Conservation (phyloP, 441 rosid genomes). For the Pelargonium citronellum region DNA sequence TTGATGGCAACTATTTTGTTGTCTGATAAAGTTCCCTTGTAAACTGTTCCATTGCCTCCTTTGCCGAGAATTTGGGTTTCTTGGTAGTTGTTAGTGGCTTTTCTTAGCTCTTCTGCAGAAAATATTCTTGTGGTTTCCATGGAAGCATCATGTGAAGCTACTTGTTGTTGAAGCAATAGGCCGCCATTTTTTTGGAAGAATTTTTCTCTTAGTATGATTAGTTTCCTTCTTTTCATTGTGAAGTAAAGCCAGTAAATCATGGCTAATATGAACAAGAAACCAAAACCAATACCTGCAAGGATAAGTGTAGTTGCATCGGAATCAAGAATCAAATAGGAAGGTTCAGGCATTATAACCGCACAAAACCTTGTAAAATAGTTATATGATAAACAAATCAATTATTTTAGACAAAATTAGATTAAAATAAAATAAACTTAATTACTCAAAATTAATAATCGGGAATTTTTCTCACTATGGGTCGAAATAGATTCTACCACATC, state of each 20-base stretch:
- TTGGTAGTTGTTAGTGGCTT: slow-evolving; percentile 8
- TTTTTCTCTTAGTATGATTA: background rate
- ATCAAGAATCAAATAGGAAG: too few species aligned
- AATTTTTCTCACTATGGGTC: too few species aligned
- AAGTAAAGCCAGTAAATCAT: background rate
- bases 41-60: slow-evolving; percentile 13
- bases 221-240: slow-evolving; percentile 1
- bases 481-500: too few species aligned
- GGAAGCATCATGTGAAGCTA: background rate
- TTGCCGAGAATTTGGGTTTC: slow-evolving; percentile 1
- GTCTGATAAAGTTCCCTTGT: background rate
- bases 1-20: slow-evolving; percentile 9
- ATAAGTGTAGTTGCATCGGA: too few species aligned
- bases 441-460: too few species aligned
- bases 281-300: background rate
- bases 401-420: too few species aligned
- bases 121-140: slow-evolving; percentile 10
- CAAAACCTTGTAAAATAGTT: too few species aligned
- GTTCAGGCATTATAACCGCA: too few species aligned
- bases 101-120: slow-evolving; percentile 1
- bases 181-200: slow-evolving; percentile 14
- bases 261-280: background rate
- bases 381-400: too few species aligned
- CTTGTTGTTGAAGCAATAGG: slow-evolving; percentile 9
- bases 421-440: too few species aligned